Evolutionary conservation across 2,329 filamentous ascomycete species (phyloP), one percentile per base, ranked within the genome.

Genomic region (Coniochaeta pulveracea): DNA sequence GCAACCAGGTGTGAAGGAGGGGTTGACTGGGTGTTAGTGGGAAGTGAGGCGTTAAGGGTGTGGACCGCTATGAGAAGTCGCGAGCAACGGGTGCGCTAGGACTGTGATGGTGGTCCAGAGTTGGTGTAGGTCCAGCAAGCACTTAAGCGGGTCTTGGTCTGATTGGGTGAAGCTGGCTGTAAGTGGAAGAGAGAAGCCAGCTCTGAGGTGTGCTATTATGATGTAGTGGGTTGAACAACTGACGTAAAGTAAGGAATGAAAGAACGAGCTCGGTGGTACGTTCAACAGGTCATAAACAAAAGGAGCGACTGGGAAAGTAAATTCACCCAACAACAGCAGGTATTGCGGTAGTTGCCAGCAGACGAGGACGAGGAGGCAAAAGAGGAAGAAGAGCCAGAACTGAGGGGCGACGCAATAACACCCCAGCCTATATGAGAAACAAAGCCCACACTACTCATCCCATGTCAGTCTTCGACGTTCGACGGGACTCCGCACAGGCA

Each of bases 361-460:
- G 46, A 47, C 46, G 49, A 52, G 51, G 51, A 52, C 57, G 57
- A 61, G 54, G 53, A 59, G 59, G 56, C 61, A 54, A 54, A 54
- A 55, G 51, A 56, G 50, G 51, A 57, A 38, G 46, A 49, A 49
- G 43, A 51, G 43, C 47, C 48, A 54, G 54, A 51, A 56, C 51
- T 29, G 58, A 61, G 58, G 61, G 61, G 59, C 60, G 58, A 60
- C 61, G 63, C 61, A 21, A 31, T 61, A 59, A 54, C 60, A 55
- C 58, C 57, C 51, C 51, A 57, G 59, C 57, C 62, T 65, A 68
- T 67, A 68, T 66, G 59, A 66, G 59, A 63, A 55, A 37, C n/a
- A n/a, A n/a, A n/a, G n/a, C n/a, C n/a, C n/a, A n/a, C n/a, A n/a
- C 45, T 42, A 56, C 59, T 50, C 43, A 48, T 50, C 41, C 49